Evolutionary conservation across 768 basidiomycete species (phyloP).

Genomic region (Russula abietina): DNA sequence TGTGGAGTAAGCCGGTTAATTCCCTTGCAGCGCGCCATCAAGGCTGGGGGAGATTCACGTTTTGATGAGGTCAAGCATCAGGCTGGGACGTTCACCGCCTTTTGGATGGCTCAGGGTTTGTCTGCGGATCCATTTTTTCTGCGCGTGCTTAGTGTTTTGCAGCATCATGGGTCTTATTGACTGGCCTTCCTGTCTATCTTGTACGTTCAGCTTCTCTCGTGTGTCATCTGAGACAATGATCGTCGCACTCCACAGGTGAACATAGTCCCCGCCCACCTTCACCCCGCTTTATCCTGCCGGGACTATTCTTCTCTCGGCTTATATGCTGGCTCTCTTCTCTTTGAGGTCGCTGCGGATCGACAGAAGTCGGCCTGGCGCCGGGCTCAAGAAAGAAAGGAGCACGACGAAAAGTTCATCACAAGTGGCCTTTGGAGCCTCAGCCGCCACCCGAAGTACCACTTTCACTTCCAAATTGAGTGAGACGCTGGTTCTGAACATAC

Average conservation of each 20-base stretch:
- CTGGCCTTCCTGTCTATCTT: conserved; percentile 61
- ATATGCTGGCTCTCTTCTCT: conserved; percentile 51
- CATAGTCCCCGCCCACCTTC: conserved; percentile 42
- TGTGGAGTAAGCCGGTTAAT: neutral
- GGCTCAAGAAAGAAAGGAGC: conserved; percentile 53
- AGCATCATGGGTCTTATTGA: conserved; percentile 57
- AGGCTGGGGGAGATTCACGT: conserved; percentile 56
- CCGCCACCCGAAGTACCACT: conserved; percentile 65
- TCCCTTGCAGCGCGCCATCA: conserved; percentile 37
- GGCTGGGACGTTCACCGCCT: conserved; percentile 45
- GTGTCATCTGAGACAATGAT: neutral
- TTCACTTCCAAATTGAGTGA: neutral
- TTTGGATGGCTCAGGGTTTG: conserved; percentile 58
- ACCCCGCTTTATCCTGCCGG: conserved; percentile 46
- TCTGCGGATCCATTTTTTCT: neutral
- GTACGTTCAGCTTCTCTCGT: conserved; percentile 27
- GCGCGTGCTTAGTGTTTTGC: neutral
- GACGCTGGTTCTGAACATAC: neutral
- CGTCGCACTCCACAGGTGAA: conserved; percentile 37
- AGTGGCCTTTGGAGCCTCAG: conserved; percentile 51
- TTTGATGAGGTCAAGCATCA: conserved; percentile 54
- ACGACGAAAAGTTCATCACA: conserved; percentile 63
- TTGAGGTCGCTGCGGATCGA: conserved; percentile 57
- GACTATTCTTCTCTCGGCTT: conserved; percentile 52
- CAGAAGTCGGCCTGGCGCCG: conserved; percentile 62